phyloP scores from a whole-genome alignment of 306 rosid species.

The Cucurbita maxima region DNA sequence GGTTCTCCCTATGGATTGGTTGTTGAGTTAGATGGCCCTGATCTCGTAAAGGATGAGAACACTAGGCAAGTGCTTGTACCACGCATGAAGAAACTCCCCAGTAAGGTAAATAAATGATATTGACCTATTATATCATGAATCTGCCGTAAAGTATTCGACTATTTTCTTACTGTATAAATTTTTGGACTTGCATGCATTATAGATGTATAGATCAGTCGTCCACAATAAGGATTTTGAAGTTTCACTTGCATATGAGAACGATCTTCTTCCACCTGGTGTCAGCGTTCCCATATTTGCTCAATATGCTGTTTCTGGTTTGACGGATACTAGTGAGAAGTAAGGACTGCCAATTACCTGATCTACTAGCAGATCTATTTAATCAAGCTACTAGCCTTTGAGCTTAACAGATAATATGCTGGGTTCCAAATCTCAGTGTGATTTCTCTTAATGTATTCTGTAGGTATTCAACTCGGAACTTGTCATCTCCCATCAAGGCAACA shows the following conservation, averaged over 20 bases:
- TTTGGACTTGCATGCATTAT: conserved; percentile 13
- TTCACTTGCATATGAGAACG: conserved; percentile 66
- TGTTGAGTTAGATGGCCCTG: conserved; percentile 64
- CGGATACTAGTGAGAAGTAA: conserved; percentile 77
- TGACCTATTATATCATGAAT: background rate
- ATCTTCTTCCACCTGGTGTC: conserved; percentile 71
- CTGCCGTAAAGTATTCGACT: background rate
- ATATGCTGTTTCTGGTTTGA: conserved; percentile 66
- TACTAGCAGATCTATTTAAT: conserved; percentile 1
- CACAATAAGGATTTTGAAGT: conserved; percentile 86
- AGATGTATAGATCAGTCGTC: conserved; percentile 74
- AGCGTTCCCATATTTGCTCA: conserved; percentile 45
- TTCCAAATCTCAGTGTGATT: conserved; percentile 10
- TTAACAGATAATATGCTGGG: background rate
- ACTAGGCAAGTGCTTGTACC: conserved; percentile 66
- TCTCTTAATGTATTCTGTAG: conserved; percentile 23
- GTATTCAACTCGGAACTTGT: conserved; percentile 72
- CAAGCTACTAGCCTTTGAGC: background rate
- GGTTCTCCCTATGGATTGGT: conserved; percentile 82
- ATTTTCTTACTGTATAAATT: background rate
- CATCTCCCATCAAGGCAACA: conserved; percentile 78
- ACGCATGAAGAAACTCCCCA: conserved; percentile 80
- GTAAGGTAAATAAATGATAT: conserved; percentile 44
- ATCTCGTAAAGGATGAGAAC: conserved; percentile 59
- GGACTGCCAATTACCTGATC: conserved; percentile 15